Evolutionary conservation across 257 asterid genomes (phyloP).

Genomic region (Solanum sejunctum): DNA sequence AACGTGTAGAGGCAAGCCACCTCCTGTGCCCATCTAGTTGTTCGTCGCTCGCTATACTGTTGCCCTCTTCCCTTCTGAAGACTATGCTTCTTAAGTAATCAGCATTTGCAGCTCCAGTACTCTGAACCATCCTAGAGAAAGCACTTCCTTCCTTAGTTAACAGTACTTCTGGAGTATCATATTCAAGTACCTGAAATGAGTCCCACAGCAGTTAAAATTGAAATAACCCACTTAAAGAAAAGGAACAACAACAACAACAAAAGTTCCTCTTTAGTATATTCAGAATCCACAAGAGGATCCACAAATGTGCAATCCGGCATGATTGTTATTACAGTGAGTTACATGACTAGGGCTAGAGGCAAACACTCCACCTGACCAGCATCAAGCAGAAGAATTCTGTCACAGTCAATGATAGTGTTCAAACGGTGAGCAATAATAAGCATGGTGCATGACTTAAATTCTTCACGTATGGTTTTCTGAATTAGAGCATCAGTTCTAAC

Average conservation of each 20-base stretch:
- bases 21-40: constrained; percentile 59
- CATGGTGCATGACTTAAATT: constrained; percentile 89
- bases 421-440: constrained; percentile 92
- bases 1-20: constrained; percentile 89
- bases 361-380: constrained; percentile 62
- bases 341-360: not conserved
- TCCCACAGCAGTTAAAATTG: not conserved
- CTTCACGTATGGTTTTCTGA: constrained; percentile 90
- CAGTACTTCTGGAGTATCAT: constrained; percentile 59
- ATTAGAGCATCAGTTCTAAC: constrained; percentile 93
- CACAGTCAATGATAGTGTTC: constrained; percentile 87
- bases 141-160: constrained; percentile 62
- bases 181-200: constrained; percentile 60
- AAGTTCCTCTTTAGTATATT: not conserved
- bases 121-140: constrained; percentile 91
- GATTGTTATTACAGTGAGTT: not conserved
- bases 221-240: not conserved
- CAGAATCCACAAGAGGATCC: not conserved
- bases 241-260: not conserved
- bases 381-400: constrained; percentile 68
- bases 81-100: constrained; percentile 77
- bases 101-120: constrained; percentile 93
- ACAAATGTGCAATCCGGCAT: not conserved
- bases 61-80: constrained; percentile 21
- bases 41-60: constrained; percentile 21